Percentiles rank a stretch among this genome's conserved stretches.
phyloP scores from a whole-genome alignment of 371 early-diverging fungal species.

The Coemansia sp. region DNA sequence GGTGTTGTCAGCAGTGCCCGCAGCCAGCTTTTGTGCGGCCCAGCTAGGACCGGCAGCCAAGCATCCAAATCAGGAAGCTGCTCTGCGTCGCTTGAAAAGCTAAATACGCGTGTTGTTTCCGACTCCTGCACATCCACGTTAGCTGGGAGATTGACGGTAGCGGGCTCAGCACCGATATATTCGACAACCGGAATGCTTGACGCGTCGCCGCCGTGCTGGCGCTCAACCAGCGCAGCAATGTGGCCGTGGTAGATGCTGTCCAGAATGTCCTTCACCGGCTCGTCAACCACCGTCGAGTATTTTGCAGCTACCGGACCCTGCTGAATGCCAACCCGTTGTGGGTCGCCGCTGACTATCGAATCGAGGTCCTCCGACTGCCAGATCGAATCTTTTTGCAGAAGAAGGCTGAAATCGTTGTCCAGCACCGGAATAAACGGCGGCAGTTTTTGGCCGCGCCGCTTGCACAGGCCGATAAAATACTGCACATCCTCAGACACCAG shows the following conservation, averaged over 20 bases:
- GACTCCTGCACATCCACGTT: too few species aligned
- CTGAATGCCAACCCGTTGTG: too few species aligned
- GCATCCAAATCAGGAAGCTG: slow-evolving; percentile 61
- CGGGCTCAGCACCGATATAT: slow-evolving; percentile 70
- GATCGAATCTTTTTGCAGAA: too few species aligned
- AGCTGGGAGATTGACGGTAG: not conserved
- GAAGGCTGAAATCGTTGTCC: too few species aligned
- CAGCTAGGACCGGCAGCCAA: slow-evolving; percentile 77
- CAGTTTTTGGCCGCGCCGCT: slow-evolving; percentile 84
- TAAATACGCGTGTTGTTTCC: slow-evolving; percentile 4
- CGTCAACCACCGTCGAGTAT: slow-evolving; percentile 75
- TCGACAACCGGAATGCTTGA: slow-evolving; percentile 74
- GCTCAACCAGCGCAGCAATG: slow-evolving; percentile 69
- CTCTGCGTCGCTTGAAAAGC: too few species aligned
- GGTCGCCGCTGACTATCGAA: too few species aligned
- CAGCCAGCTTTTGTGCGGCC: slow-evolving; percentile 77
- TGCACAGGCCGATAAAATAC: slow-evolving; percentile 83
- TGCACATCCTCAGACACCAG: slow-evolving; percentile 89
- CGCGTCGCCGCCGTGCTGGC: slow-evolving; percentile 67
- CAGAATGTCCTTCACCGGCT: slow-evolving; percentile 88
- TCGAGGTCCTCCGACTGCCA: too few species aligned
- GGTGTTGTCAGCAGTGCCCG: slow-evolving; percentile 79
- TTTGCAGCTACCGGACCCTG: slow-evolving; percentile 91
- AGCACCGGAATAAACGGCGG: slow-evolving; percentile 87
- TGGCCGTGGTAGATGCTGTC: slow-evolving; percentile 82